Evolutionary conservation across 345 rosid genomes (phyloP).

Genomic region (Populus davidiana): DNA sequence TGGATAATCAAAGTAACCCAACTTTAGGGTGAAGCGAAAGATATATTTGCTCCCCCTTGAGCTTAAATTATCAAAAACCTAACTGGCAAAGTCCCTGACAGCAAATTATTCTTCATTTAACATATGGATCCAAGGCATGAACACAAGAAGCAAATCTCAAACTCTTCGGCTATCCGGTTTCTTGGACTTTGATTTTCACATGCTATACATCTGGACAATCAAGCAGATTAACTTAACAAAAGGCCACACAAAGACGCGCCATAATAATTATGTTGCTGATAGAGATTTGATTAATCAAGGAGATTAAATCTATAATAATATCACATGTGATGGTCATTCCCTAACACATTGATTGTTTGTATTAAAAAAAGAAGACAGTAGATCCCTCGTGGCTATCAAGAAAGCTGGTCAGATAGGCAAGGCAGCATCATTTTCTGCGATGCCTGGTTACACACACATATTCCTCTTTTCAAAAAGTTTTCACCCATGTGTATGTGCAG

Average conservation of each 20-base stretch:
- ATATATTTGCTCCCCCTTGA: not conserved
- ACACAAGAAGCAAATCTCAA: slow-evolving; percentile 14
- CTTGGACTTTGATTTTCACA: slow-evolving; percentile 22
- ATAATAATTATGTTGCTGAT: slow-evolving; percentile 31
- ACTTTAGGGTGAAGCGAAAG: slow-evolving; percentile 17
- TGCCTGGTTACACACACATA: slow-evolving; percentile 13
- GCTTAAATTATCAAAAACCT: slow-evolving; percentile 25
- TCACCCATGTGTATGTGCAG: slow-evolving; percentile 31
- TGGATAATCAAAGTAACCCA: slow-evolving; percentile 25
- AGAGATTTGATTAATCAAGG: slow-evolving; percentile 12
- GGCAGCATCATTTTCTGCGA: slow-evolving; percentile 38
- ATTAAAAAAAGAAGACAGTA: not conserved
- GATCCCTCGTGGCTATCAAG: slow-evolving; percentile 17
- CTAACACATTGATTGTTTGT: not conserved
- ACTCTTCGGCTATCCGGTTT: slow-evolving; percentile 10
- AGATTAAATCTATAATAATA: slow-evolving; percentile 1
- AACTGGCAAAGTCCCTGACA: slow-evolving; percentile 22
- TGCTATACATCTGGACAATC: slow-evolving; percentile 39
- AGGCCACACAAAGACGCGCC: slow-evolving; percentile 17
- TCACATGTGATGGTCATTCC: slow-evolving; percentile 29
- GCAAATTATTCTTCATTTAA: slow-evolving; percentile 18
- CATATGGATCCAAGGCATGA: slow-evolving; percentile 11
- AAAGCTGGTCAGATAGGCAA: slow-evolving; percentile 15
- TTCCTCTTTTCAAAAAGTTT: slow-evolving; percentile 10
- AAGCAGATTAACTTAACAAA: slow-evolving; percentile 23